A percentile compares a stretch with the other conserved stretches of the same genome.
Evolutionary conservation across 2,329 filamentous ascomycete genomes (phyloP).

Genomic region (Colletotrichum spinosum): DNA sequence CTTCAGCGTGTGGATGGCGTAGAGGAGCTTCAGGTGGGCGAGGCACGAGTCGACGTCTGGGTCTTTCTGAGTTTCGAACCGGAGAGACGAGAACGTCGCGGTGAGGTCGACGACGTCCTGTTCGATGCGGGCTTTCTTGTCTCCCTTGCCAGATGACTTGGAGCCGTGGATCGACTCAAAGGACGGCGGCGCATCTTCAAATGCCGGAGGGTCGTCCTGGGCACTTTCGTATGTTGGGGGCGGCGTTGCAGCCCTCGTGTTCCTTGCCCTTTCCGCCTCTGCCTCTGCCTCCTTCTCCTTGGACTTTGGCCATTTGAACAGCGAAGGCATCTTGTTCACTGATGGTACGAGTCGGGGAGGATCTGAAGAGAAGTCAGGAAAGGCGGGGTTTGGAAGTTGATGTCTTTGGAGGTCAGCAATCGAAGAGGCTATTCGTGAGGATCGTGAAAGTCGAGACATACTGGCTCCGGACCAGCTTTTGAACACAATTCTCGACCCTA

Average conservation of each 20-base stretch:
- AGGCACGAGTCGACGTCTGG: slow-evolving; percentile 70
- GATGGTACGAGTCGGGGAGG: not conserved
- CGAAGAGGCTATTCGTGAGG: too few species aligned
- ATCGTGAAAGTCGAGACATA: too few species aligned
- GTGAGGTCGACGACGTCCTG: slow-evolving; percentile 44
- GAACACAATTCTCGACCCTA: too few species aligned
- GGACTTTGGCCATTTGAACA: slow-evolving; percentile 30
- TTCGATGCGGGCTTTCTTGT: not conserved
- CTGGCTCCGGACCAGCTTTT: too few species aligned
- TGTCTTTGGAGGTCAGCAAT: too few species aligned
- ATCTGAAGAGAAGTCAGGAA: not conserved
- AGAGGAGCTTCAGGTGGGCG: slow-evolving; percentile 79
- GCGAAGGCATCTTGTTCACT: slow-evolving; percentile 23
- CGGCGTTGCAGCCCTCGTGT: slow-evolving; percentile 26
- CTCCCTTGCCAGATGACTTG: not conserved
- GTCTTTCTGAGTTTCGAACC: slow-evolving; percentile 44
- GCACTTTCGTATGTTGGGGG: slow-evolving; percentile 30
- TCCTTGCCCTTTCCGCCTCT: slow-evolving; percentile 26
- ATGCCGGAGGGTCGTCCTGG: slow-evolving; percentile 18
- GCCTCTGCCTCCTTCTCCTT: slow-evolving; percentile 31
- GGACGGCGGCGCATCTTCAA: slow-evolving; percentile 32
- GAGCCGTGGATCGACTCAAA: slow-evolving; percentile 24
- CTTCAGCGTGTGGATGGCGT: slow-evolving; percentile 74
- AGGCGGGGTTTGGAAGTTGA: slow-evolving; percentile 3
- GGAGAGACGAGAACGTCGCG: slow-evolving; percentile 52